Conservation (phyloP, 306 rosid species). For the Crataegus laevigata region DNA sequence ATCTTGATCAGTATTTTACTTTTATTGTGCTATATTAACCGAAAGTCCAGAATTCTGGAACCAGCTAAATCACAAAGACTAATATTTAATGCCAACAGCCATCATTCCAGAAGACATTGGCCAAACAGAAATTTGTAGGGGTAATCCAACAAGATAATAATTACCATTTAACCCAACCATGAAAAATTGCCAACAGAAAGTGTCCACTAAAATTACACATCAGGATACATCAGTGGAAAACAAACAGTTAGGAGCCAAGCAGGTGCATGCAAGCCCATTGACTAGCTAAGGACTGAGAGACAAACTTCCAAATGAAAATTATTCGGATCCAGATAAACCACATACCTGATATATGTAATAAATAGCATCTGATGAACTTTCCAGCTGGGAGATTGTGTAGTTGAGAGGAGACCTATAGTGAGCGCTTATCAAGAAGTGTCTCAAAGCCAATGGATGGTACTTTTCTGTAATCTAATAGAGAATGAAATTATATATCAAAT, state of each 20-base stretch:
- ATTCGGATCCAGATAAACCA: background rate
- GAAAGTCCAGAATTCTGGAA: background rate
- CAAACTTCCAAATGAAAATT: constrained; percentile 1
- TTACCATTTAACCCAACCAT: background rate
- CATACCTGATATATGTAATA: constrained; percentile 81
- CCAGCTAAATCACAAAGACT: background rate
- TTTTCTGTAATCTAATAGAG: constrained; percentile 59
- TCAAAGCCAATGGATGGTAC: constrained; percentile 85
- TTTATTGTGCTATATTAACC: background rate
- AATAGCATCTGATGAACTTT: constrained; percentile 73
- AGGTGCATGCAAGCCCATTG: background rate
- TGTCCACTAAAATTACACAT: background rate
- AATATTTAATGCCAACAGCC: background rate
- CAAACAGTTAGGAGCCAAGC: background rate
- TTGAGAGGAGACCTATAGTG: constrained; percentile 84
- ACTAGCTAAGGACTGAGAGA: background rate
- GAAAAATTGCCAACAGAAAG: background rate
- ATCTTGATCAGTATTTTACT: background rate
- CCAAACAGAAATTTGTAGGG: background rate
- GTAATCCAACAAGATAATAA: background rate
- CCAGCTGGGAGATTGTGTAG: constrained; percentile 67
- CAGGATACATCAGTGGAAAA: background rate
- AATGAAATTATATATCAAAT: constrained; percentile 9
- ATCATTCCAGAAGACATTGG: background rate
- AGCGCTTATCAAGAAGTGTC: constrained; percentile 75